Base-by-base conservation (phyloP, 306 rosid genomes). In the Phaseolus lunatus region DNA sequence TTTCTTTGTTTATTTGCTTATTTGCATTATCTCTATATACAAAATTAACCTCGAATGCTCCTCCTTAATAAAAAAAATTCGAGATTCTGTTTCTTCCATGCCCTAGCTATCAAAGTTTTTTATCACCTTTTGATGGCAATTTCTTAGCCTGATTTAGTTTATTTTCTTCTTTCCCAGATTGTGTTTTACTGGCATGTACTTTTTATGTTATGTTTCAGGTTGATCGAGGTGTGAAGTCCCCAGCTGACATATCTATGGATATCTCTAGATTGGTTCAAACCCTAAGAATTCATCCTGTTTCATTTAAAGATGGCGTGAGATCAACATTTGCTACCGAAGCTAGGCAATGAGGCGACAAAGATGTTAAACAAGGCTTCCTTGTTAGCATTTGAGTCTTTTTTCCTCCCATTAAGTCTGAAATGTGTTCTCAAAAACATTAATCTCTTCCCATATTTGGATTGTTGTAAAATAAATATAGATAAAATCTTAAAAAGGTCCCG, bases 221-320 rank as follows among this genome's bases (percentile, higher is more conserved):
- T 63, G 91, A 95, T 72, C 91, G 98, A 45, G 98, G 96, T 16
- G 97, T 92, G 20, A 89, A 77, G 84, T 92, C 96, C 44, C 98
- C 98, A 3, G 76, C 98, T 10, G 98, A 95, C 87, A 92, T 89
- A 86, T 95, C 97, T 50, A 92, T 95, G 98, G 90, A 92, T 27
- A 89, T 92, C 68, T 84, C 85, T 44, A 92, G 85, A 81, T 84
- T 95, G 85, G 78, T 89, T 82, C 86, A 81, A 83, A 89, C 85
- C 0, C 87, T 95, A 54, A 84, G 63, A 56, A 58, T 87, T 67
- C 26, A 82, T 82, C 98, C 96, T 15, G 73, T 86, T 84, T 83
- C 93, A n/a, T 95, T 85, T 59, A 62, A 16, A 45, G 90, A 89
- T 3, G 98, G 97, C 1, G 96, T 95, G 67, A 88, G 82, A 81